Base-by-base conservation (phyloP, 106 monocot species). In the Apostasia ramifera region DNA sequence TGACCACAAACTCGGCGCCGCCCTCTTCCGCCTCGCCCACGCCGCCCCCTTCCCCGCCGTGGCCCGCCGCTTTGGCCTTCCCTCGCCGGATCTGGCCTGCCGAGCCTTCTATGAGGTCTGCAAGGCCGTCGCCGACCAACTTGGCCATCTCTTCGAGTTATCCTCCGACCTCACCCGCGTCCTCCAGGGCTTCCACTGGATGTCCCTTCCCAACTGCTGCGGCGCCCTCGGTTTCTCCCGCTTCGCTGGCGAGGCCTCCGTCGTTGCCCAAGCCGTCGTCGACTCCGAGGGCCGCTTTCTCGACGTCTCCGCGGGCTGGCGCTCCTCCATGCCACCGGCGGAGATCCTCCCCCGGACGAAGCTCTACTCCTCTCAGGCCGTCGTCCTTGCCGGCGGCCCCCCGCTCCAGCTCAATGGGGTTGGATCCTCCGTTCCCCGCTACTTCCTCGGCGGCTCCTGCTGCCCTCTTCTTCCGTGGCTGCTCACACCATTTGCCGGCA, bases 381-480 rank as follows among this genome's bases (percentile, higher is more conserved):
- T 55, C 13, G 70, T 79, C 7, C 74, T 71, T 15, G 61, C 26
- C 0, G 49, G 44, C 40, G 64, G 70, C 9, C 78, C 75, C 1
- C 55, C 60, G 0, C 14, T 62, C 12, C 61, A 78, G 70, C 70
- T 66, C 4, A 61, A 61, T 8, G 78, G 71, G 1, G 53, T 62
- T 6, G 74, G 71, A 0, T 59, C 60, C 45, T 54, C 64, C 9
- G 68, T 71, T 48, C 80, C 73, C 2, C 53, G 72, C 13, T 95
- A 88, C 59, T 54, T 95, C 8, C 52, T 91, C 37, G 95, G 88
- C 5, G 74, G 66, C 38, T 73, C 86, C 48, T 86, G 84, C 70
- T 92, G 91, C 72, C 91, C 91, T 2, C 81, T 95, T 11, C 76
- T 86, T 45, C 82, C 91, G 2, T 92, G 95, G 91, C 88, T 95